Evolutionary conservation across 2,329 filamentous ascomycete species (phyloP).

Genomic region (Fusarium sp.): DNA sequence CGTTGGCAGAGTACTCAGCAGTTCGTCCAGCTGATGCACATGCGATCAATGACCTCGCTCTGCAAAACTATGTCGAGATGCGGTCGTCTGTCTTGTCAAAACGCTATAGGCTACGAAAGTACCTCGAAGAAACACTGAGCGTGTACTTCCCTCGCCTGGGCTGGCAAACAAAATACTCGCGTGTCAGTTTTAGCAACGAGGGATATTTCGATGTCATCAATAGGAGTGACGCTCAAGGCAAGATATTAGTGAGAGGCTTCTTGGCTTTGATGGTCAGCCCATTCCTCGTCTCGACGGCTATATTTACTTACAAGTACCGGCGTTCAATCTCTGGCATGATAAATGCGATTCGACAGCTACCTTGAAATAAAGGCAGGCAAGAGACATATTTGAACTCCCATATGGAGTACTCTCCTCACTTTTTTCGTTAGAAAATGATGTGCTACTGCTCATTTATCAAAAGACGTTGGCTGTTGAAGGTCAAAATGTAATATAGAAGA

Average conservation of each 20-base stretch:
- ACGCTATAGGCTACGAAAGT: slow-evolving; percentile 84
- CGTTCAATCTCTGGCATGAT: slow-evolving; percentile 42
- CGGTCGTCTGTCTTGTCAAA: slow-evolving; percentile 83
- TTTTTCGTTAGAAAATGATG: neutral
- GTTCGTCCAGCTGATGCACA: slow-evolving; percentile 83
- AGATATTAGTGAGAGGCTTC: slow-evolving; percentile 65
- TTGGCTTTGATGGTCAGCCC: slow-evolving; percentile 54
- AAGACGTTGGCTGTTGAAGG: slow-evolving; percentile 10
- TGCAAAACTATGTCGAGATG: slow-evolving; percentile 96
- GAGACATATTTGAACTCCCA: neutral
- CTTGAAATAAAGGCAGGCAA: neutral
- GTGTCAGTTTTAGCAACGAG: slow-evolving; percentile 94
- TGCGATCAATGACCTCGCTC: slow-evolving; percentile 91
- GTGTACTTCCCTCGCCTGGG: slow-evolving; percentile 81
- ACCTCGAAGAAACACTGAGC: slow-evolving; percentile 85
- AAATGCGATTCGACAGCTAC: slow-evolving; percentile 32
- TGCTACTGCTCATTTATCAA: slow-evolving; percentile 2
- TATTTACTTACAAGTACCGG: slow-evolving; percentile 49
- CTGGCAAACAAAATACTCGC: slow-evolving; percentile 92
- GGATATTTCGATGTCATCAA: slow-evolving; percentile 85
- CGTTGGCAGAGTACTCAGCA: slow-evolving; percentile 81
- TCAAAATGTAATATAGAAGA: slow-evolving; percentile 30
- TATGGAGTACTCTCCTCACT: neutral
- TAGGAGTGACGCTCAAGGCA: slow-evolving; percentile 77
- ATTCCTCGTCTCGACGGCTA: slow-evolving; percentile 45